These are phyloP conservation scores for Tolypocladium sp. DNA, from an alignment of 2,329 filamentous ascomycete species.

Conservation along the genomic window DNA sequence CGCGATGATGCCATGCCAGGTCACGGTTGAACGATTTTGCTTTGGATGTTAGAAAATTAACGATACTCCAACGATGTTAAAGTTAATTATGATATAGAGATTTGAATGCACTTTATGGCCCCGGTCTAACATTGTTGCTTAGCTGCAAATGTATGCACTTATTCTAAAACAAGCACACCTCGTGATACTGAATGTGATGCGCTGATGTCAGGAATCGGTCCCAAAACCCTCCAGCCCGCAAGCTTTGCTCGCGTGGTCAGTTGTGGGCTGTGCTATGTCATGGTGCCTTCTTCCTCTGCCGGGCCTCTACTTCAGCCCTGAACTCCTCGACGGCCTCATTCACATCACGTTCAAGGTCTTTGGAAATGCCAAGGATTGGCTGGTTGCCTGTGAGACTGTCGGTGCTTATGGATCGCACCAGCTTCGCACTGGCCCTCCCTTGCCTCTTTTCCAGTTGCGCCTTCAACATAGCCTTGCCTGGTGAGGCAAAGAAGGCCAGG, in stretches of 20 bases:
- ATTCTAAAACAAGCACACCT: background rate
- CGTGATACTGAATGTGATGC: background rate
- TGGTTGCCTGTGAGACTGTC: conserved; percentile 47
- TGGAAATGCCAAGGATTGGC: conserved; percentile 68
- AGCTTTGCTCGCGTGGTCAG: background rate
- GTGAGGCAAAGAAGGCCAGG: conserved; percentile 71
- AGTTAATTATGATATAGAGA: background rate
- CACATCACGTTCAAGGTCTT: conserved; percentile 65
- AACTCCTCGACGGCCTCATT: conserved; percentile 73
- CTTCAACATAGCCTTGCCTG: conserved; percentile 55
- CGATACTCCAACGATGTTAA: background rate
- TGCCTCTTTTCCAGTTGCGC: conserved; percentile 50
- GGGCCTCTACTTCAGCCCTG: conserved; percentile 57
- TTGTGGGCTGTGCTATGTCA: background rate
- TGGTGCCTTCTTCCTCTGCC: conserved; percentile 18
- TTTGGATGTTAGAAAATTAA: background rate
- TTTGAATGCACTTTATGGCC: background rate
- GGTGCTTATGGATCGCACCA: conserved; percentile 43
- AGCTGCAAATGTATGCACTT: no score
- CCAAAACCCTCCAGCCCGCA: background rate
- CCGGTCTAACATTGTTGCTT: background rate
- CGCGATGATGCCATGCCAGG: background rate
- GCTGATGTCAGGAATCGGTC: background rate
- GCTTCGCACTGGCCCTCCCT: conserved; percentile 31
- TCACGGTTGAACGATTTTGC: background rate